These are phyloP conservation scores for Brettanomyces nanus DNA, from an alignment of 805 yeast species.

Conservation along the genomic window DNA sequence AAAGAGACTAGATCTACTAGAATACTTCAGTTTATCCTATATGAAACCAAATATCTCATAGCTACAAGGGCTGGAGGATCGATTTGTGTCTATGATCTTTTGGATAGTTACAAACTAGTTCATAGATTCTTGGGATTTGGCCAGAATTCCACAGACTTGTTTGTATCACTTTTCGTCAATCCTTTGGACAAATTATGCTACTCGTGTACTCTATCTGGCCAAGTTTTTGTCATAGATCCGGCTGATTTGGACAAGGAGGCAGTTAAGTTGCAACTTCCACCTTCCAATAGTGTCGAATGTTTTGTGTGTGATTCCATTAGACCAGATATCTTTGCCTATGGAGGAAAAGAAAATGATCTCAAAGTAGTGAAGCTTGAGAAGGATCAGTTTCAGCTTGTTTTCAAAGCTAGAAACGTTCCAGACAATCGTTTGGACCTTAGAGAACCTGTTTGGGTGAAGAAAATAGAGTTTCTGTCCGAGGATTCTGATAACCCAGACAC, in stretches of 20 bases:
- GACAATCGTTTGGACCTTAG: slow-evolving; percentile 70
- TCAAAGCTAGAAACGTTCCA: slow-evolving; percentile 76
- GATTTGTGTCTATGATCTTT: slow-evolving; percentile 31
- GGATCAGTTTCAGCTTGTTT: slow-evolving; percentile 30
- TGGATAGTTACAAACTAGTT: slow-evolving; percentile 13
- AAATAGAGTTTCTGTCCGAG: slow-evolving; percentile 36
- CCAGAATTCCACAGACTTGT: slow-evolving; percentile 24
- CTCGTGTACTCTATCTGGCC: slow-evolving; percentile 28
- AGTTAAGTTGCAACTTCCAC: slow-evolving; percentile 5
- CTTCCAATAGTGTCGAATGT: slow-evolving; percentile 27
- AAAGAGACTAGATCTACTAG: slow-evolving; percentile 21
- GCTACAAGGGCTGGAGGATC: slow-evolving; percentile 37
- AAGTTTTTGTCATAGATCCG: slow-evolving; percentile 20
- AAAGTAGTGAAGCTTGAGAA: slow-evolving; percentile 30
- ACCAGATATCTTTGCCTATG: slow-evolving; percentile 57
- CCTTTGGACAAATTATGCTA: slow-evolving; percentile 19
- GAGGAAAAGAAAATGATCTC: slow-evolving; percentile 80
- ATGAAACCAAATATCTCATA: slow-evolving; percentile 27
- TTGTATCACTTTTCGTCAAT: slow-evolving; percentile 27
- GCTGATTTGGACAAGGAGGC: slow-evolving; percentile 6
- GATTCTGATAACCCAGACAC: slow-evolving; percentile 25
- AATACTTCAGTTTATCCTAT: slow-evolving; percentile 24
- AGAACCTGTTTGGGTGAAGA: slow-evolving; percentile 74
- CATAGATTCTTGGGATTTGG: slow-evolving; percentile 9
- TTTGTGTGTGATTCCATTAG: slow-evolving; percentile 40